Evolutionary conservation across 805 yeast species (phyloP).

Genomic region (Nakazawaea wyomingensis): DNA sequence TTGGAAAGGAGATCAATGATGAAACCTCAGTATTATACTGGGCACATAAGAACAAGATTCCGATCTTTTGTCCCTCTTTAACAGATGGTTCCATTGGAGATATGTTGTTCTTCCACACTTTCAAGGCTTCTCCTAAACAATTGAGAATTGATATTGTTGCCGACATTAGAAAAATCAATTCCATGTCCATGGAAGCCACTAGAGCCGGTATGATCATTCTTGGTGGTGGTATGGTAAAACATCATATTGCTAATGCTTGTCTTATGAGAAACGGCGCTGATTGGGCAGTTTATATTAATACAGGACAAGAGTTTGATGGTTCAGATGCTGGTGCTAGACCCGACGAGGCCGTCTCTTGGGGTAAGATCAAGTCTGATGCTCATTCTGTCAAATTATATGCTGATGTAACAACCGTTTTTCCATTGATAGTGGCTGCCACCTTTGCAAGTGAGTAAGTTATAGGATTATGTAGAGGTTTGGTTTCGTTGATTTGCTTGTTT

Average conservation of each 20-base stretch:
- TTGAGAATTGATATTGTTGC: constrained; percentile 88
- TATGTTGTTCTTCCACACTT: constrained; percentile 97
- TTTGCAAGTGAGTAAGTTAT: constrained; percentile 59
- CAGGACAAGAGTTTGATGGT: constrained; percentile 98
- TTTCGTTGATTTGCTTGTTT: no score
- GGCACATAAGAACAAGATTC: constrained; percentile 96
- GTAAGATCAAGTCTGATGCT: constrained; percentile 95
- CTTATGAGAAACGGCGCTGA: constrained; percentile 99
- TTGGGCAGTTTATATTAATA: constrained; percentile 92
- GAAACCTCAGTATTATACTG: constrained; percentile 92
- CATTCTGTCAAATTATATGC: constrained; percentile 87
- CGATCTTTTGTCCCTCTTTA: constrained; percentile 94
- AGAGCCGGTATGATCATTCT: constrained; percentile 93
- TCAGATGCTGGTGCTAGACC: constrained; percentile 99
- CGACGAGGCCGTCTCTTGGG: constrained; percentile 99
- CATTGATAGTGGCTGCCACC: constrained; percentile 95
- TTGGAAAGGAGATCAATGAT: constrained; percentile 93
- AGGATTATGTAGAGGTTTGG: neutral
- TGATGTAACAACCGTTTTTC: constrained; percentile 92
- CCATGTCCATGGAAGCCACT: constrained; percentile 91
- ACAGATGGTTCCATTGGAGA: constrained; percentile 99
- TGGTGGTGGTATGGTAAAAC: constrained; percentile 96
- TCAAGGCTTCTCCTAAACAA: constrained; percentile 87
- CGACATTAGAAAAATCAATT: constrained; percentile 87
- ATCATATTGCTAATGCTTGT: constrained; percentile 97